Conservation (phyloP, 148 eudicot genomes). For the Tetragonia tetragonoides region DNA sequence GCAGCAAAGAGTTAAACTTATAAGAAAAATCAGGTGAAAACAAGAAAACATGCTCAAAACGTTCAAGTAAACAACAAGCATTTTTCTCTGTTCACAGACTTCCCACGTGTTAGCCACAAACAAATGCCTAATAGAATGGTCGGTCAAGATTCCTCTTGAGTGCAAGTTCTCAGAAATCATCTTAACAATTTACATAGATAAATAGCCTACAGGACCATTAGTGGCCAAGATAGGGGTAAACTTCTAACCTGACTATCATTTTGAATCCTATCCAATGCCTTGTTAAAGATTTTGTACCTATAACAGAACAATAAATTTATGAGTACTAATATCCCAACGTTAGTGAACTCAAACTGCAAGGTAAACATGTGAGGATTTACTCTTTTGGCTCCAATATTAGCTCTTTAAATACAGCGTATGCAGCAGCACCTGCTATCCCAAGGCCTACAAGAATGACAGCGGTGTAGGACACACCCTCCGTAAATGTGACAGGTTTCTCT, state of each 20-base stretch:
- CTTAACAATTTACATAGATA: background rate
- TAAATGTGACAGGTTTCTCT: slow-evolving; percentile 86
- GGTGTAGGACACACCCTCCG: slow-evolving; percentile 88
- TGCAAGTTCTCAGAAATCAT: background rate
- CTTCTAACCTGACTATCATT: slow-evolving; percentile 77
- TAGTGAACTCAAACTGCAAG: slow-evolving; percentile 2
- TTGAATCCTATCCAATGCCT: slow-evolving; percentile 78
- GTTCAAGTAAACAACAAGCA: background rate
- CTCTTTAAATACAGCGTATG: slow-evolving; percentile 81
- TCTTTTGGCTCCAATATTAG: slow-evolving; percentile 92
- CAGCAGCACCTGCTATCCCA: slow-evolving; percentile 79
- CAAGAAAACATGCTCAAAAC: background rate
- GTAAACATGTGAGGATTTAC: slow-evolving; percentile 33
- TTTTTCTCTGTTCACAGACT: background rate
- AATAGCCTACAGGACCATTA: background rate
- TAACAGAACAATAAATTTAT: slow-evolving; percentile 2
- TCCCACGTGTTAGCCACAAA: background rate
- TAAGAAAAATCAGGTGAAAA: no score
- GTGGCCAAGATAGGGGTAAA: background rate
- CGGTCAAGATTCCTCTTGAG: background rate
- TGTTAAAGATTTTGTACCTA: slow-evolving; percentile 86
- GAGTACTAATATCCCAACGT: background rate
- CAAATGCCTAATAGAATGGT: background rate
- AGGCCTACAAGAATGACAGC: slow-evolving; percentile 82
- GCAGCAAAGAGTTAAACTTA: no score